Percentiles rank a stretch among this genome's conserved stretches.
phyloP scores from a whole-genome alignment of 2,329 filamentous ascomycete genomes.

The Sporothrix sp. region DNA sequence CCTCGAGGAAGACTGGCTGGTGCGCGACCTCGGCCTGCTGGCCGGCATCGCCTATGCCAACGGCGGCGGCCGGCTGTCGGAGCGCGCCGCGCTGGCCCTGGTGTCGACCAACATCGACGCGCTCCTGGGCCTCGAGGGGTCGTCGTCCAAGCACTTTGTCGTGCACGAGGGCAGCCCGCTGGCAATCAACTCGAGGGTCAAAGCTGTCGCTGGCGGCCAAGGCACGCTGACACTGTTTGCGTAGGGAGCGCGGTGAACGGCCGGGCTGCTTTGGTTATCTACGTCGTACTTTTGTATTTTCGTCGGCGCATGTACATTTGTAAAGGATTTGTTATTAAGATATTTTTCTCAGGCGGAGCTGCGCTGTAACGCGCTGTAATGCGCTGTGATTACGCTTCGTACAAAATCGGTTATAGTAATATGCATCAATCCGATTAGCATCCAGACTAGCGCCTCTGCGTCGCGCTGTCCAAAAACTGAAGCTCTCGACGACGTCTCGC shows the following conservation, averaged over 20 bases:
- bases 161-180: slow-evolving; percentile 55
- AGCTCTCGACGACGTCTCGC: too few relatives aligned
- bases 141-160: slow-evolving; percentile 43
- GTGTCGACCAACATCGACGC: slow-evolving; percentile 48
- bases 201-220: slow-evolving; percentile 40
- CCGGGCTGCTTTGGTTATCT: neutral
- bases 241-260: neutral
- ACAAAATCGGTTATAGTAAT: too few relatives aligned
- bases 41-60: slow-evolving; percentile 53
- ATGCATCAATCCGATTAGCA: too few relatives aligned
- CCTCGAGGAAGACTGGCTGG: slow-evolving; percentile 51
- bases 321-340: neutral
- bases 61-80: slow-evolving; percentile 41
- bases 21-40: slow-evolving; percentile 48
- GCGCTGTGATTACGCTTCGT: too few relatives aligned
- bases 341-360: too few relatives aligned
- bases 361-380: too few relatives aligned
- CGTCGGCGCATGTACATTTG: too few relatives aligned
- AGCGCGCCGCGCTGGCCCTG: slow-evolving; percentile 46
- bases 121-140: slow-evolving; percentile 40
- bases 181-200: slow-evolving; percentile 46
- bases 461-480: too few relatives aligned
- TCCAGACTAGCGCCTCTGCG: too few relatives aligned
- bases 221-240: slow-evolving; percentile 29
- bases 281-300: neutral